phyloP scores from a whole-genome alignment of 306 rosid genomes.

The Lagenaria siceraria region DNA sequence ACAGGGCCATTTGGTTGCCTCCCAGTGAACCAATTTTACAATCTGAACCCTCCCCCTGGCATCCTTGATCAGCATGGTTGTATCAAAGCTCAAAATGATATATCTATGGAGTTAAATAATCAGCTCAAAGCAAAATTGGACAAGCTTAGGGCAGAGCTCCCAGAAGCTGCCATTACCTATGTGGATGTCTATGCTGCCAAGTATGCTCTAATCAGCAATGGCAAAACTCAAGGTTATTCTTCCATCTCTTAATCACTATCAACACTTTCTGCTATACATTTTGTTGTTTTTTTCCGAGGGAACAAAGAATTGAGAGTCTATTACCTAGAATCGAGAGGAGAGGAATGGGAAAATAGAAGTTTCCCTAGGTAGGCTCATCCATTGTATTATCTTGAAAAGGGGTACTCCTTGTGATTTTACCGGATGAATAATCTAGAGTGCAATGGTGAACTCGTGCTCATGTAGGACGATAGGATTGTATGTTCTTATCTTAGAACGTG shows the following conservation, averaged over 20 bases:
- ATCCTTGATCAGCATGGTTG: slow-evolving; percentile 51
- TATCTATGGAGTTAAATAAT: slow-evolving; percentile 63
- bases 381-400: background rate
- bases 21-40: slow-evolving; percentile 66
- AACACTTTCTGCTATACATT: background rate
- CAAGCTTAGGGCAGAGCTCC: slow-evolving; percentile 67
- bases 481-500: background rate
- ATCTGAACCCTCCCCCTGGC: slow-evolving; percentile 41
- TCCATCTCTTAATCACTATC: background rate
- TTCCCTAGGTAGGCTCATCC: background rate
- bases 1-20: slow-evolving; percentile 85
- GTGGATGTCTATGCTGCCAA: slow-evolving; percentile 77
- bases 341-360: background rate
- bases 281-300: background rate
- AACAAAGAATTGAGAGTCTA: background rate
- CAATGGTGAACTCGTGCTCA: background rate
- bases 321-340: background rate
- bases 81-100: slow-evolving; percentile 51
- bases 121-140: slow-evolving; percentile 48
- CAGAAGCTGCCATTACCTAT: slow-evolving; percentile 70
- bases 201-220: slow-evolving; percentile 56
- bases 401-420: background rate
- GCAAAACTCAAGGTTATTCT: slow-evolving; percentile 52
- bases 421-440: background rate
- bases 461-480: background rate